A percentile compares a stretch with the other conserved stretches of the same genome.
phyloP scores from a whole-genome alignment of 108 stramenopile genomes.

The Phaeodactylum tricornutum region DNA sequence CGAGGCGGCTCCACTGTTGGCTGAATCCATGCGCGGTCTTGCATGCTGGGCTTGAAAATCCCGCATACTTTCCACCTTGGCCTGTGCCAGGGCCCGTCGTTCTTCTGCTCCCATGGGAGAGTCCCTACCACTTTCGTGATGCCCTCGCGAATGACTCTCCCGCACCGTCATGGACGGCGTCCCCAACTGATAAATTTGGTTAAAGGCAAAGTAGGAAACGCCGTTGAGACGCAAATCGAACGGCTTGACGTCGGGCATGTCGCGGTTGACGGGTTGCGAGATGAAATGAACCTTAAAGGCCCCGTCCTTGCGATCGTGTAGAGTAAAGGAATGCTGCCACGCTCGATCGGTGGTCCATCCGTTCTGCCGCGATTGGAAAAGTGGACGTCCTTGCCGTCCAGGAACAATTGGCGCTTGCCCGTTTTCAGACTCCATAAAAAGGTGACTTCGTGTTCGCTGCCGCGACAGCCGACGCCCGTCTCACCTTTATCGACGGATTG shows the following conservation, averaged over 20 bases:
- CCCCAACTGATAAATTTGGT: slow-evolving; percentile 45
- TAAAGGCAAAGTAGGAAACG: slow-evolving; percentile 31
- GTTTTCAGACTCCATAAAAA: slow-evolving; percentile 68
- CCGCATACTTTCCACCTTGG: slow-evolving; percentile 35
- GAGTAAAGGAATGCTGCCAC: slow-evolving; percentile 38
- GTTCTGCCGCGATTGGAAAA: slow-evolving; percentile 38
- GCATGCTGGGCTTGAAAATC: slow-evolving; percentile 13
- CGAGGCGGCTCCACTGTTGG: neutral
- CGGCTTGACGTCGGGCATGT: slow-evolving; percentile 24
- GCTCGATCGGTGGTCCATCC: slow-evolving; percentile 45
- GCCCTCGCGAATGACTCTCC: neutral
- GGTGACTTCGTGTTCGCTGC: slow-evolving; percentile 75
- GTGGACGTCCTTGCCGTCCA: slow-evolving; percentile 70
- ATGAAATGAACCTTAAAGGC: slow-evolving; percentile 31
- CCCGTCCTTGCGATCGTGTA: slow-evolving; percentile 16
- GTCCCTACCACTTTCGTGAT: slow-evolving; percentile 10
- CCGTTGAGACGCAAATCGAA: slow-evolving; percentile 49
- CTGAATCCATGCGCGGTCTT: neutral
- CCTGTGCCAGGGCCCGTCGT: slow-evolving; percentile 29
- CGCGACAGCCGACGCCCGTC: slow-evolving; percentile 65
- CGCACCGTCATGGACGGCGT: slow-evolving; percentile 29
- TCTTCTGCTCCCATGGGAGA: slow-evolving; percentile 26
- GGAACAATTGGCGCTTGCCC: slow-evolving; percentile 59
- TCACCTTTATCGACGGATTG: slow-evolving; percentile 34
- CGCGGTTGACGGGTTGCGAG: slow-evolving; percentile 25